Conservation (phyloP, 73 alveolate genomes). For the Paramecium biaurelia region DNA sequence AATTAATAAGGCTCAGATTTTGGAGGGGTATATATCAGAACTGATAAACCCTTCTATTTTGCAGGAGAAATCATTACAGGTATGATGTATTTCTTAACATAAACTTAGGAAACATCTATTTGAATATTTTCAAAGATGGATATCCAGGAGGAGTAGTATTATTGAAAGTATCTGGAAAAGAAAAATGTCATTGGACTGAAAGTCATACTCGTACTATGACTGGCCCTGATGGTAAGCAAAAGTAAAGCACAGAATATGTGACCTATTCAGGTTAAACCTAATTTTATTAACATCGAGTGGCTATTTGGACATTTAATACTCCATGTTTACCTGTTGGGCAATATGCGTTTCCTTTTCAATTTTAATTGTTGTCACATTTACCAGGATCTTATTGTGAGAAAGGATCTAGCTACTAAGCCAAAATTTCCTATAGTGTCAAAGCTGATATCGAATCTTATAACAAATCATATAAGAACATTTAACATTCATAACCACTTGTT, state of each 20-base stretch:
- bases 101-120: constrained; percentile 3
- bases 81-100: background rate
- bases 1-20: constrained; percentile 29
- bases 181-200: constrained; percentile 5
- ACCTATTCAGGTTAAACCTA: background rate
- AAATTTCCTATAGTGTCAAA: constrained; percentile 42
- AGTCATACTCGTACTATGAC: background rate
- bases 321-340: background rate
- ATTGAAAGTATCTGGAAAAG: constrained; percentile 26
- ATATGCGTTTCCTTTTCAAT: constrained; percentile 36
- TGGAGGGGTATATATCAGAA: constrained; percentile 43
- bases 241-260: background rate
- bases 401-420: constrained; percentile 41
- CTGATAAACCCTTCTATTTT: constrained; percentile 42
- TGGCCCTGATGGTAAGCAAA: background rate
- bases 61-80: constrained; percentile 37
- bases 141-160: background rate
- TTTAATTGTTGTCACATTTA: background rate
- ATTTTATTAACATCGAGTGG: constrained; percentile 21
- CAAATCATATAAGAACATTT: background rate
- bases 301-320: background rate
- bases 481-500: constrained; percentile 12
- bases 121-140: background rate
- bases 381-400: constrained; percentile 55
- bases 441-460: constrained; percentile 48